Evolutionary conservation across 2,329 filamentous ascomycete species (phyloP), one percentile per base, ranked within the genome.

Genomic region (Aspergillus sp.): DNA sequence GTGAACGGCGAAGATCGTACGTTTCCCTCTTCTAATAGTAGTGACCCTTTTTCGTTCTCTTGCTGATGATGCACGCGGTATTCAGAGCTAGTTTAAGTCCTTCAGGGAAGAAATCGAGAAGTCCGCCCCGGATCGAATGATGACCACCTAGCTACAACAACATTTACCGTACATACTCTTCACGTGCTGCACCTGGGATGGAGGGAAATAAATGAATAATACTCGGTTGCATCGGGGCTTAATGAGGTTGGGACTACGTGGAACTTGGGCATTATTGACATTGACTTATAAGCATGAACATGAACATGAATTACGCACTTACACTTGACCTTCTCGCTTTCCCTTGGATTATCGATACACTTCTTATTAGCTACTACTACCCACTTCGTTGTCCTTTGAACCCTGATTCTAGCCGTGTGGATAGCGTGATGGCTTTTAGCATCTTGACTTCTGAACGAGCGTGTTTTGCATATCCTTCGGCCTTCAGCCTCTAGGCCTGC

Each of bases 1-100:
- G 90, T 21, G 90, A 96, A 75, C 84, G 90, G 65, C 84, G 93
- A 71, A 82, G 88, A 80, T 91, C 89, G 88, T 92, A 79, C 81
- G 89, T 85, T 59, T 17, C 4, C 19, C 14, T 12, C 14, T 3
- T 27, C 6, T 8, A 15, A n/a, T 23, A 21, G 31, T 23, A 21
- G 31, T 31, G 21, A 6, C 17, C 52, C 14, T 11, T 41, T 19
- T 4, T 37, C 15, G 17, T 21, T 19, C 21, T 23, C 12, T 47
- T 56, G 35, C 56, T 58, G 39, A 56, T 39, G 12, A 23, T 17
- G 17, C 4, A 2, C 14, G 2, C 11, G 7, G 15, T 39, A 3
- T 8, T 27, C 47, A 67, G 65, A 33, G 61, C 64, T n/a, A 67
- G 65, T 53, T 53, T 63, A 43, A 67, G 65, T 47, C 65, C 65